These are phyloP conservation scores for Penicillium crustosum DNA, from an alignment of 2,329 filamentous ascomycete genomes.

Conservation along the genomic window DNA sequence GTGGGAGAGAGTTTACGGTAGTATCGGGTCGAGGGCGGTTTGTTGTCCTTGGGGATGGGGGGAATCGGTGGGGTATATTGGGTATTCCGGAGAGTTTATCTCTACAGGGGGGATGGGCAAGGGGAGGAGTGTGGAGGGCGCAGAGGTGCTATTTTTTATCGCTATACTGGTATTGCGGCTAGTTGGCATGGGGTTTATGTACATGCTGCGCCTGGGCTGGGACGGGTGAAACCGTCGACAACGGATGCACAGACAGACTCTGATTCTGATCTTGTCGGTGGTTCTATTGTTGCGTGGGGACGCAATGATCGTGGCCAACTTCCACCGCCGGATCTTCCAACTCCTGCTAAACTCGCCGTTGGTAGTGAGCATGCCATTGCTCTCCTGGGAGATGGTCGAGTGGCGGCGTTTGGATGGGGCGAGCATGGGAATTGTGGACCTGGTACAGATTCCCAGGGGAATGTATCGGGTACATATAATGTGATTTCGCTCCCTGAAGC, in stretches of 20 bases:
- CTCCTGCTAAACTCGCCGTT: constrained; percentile 64
- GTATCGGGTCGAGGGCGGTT: constrained; percentile 63
- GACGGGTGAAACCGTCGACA: neutral
- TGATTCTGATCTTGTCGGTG: constrained; percentile 51
- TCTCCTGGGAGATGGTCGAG: constrained; percentile 62
- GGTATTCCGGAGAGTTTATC: constrained; percentile 49
- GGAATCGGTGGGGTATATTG: constrained; percentile 66
- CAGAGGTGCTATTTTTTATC: constrained; percentile 51
- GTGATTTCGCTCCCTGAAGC: constrained; percentile 61
- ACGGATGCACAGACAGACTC: neutral
- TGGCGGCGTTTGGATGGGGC: constrained; percentile 92
- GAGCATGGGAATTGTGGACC: constrained; percentile 96
- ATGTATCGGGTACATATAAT: constrained; percentile 70
- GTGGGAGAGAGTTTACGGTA: constrained; percentile 83
- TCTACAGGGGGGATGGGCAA: constrained; percentile 21
- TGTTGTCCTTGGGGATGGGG: constrained; percentile 64
- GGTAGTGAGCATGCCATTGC: constrained; percentile 91
- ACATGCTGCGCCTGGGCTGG: constrained; percentile 39
- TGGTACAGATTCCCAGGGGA: constrained; percentile 58
- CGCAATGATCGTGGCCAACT: constrained; percentile 83
- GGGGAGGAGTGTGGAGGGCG: neutral
- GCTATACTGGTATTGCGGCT: constrained; percentile 67
- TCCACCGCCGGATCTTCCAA: constrained; percentile 61
- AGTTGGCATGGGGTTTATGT: constrained; percentile 83
- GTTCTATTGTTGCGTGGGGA: constrained; percentile 69